Evolutionary conservation across 2,329 filamentous ascomycete genomes (phyloP).

Genomic region (Aaosphaeria arxii): DNA sequence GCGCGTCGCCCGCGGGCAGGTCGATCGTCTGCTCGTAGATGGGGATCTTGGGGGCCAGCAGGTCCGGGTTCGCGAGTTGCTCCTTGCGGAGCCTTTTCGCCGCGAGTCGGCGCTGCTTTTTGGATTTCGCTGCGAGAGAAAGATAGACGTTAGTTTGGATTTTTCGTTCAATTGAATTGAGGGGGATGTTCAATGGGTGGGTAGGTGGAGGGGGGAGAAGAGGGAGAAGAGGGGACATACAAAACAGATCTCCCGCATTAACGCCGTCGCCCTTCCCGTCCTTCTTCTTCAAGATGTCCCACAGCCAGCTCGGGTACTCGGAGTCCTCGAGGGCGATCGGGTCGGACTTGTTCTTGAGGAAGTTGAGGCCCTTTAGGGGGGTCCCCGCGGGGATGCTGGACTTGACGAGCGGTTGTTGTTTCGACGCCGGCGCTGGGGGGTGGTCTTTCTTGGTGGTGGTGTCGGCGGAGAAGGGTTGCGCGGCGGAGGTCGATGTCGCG

Average conservation of each 20-base stretch:
- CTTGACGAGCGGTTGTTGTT: conserved; percentile 27
- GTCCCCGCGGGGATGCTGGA: conserved; percentile 65
- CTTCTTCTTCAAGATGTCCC: conserved; percentile 64
- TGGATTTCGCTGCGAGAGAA: conserved; percentile 67
- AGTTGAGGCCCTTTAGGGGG: conserved; percentile 71
- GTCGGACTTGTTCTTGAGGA: conserved; percentile 69
- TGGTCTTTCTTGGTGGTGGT: conserved; percentile 26
- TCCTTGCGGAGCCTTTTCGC: conserved; percentile 62
- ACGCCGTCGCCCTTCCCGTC: conserved; percentile 51
- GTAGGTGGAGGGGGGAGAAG: background rate
- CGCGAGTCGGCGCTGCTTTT: conserved; percentile 72
- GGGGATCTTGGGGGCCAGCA: conserved; percentile 63
- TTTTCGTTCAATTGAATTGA: background rate
- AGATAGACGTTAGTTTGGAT: conserved; percentile 1
- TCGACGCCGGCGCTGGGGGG: conserved; percentile 3
- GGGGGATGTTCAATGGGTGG: background rate
- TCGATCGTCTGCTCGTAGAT: conserved; percentile 77
- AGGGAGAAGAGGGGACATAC: conserved; percentile 50
- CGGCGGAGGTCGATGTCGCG: conserved; percentile 44
- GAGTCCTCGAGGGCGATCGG: conserved; percentile 71
- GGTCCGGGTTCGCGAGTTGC: conserved; percentile 64
- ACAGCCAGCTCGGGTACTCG: conserved; percentile 79
- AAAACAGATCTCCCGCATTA: conserved; percentile 71
- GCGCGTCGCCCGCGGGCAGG: conserved; percentile 52
- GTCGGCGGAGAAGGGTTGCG: conserved; percentile 46